Conservation (phyloP, 176 grass and related monocot species). For the Zoysia japonica region DNA sequence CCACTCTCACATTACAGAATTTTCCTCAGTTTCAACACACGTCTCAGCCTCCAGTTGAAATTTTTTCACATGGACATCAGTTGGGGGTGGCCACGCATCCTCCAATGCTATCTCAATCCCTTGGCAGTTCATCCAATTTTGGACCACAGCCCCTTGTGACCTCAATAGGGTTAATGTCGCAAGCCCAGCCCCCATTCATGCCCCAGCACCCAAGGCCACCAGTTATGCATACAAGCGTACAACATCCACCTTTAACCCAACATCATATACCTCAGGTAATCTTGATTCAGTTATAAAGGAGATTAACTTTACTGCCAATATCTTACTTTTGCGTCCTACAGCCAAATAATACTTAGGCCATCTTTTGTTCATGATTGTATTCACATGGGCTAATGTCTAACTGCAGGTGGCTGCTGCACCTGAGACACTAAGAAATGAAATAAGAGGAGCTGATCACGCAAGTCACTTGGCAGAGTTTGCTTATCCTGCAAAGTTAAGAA, state of each 20-base stretch:
- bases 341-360: background rate
- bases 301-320: conserved; percentile 7
- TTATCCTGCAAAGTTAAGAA: conserved; percentile 62
- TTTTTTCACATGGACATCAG: conserved; percentile 47
- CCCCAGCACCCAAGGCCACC: conserved; percentile 49
- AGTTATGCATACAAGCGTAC: conserved; percentile 48
- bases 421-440: conserved; percentile 44
- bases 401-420: conserved; percentile 45
- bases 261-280: conserved; percentile 70
- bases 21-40: conserved; percentile 54
- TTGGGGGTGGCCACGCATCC: conserved; percentile 29
- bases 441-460: conserved; percentile 42
- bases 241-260: conserved; percentile 46
- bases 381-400: conserved; percentile 30
- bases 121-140: conserved; percentile 48
- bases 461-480: conserved; percentile 47
- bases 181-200: conserved; percentile 53
- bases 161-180: conserved; percentile 58
- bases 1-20: conserved; percentile 41
- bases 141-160: conserved; percentile 46
- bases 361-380: conserved; percentile 11
- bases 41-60: conserved; percentile 42
- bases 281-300: conserved; percentile 25
- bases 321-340: background rate
- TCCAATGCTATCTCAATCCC: conserved; percentile 50